Conservation (phyloP, 306 rosid species). For the Sesbania bispinosa region DNA sequence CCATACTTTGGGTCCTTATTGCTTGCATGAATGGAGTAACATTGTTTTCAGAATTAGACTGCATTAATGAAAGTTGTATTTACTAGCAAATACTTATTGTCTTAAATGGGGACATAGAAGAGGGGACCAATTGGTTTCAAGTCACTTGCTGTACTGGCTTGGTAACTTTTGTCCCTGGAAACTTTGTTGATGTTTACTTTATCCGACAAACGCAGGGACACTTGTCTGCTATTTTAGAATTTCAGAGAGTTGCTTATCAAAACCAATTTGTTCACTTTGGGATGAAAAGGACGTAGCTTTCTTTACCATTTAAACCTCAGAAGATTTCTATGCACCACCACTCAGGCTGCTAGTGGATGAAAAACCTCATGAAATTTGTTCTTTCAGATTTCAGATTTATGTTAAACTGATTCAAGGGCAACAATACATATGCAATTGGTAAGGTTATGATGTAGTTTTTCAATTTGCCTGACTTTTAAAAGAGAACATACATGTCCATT, state of each 20-base stretch:
- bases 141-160: conserved; percentile 63
- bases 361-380: conserved; percentile 39
- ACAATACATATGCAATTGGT: not conserved
- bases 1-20: conserved; percentile 22
- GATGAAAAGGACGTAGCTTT: conserved; percentile 42
- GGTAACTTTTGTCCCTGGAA: conserved; percentile 54
- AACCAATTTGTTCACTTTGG: conserved; percentile 29
- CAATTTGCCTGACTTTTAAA: conserved; percentile 20
- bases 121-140: conserved; percentile 78
- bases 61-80: conserved; percentile 68
- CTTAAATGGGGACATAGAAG: conserved; percentile 49
- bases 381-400: conserved; percentile 28
- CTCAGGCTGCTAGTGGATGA: conserved; percentile 59
- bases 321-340: conserved; percentile 43
- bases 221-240: conserved; percentile 50
- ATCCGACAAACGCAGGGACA: conserved; percentile 66
- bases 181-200: conserved; percentile 57
- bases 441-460: conserved; percentile 22
- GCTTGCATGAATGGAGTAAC: conserved; percentile 42
- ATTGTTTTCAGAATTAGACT: conserved; percentile 45
- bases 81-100: conserved; percentile 50
- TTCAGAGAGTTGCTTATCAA: conserved; percentile 18
- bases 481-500: not conserved
- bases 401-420: conserved; percentile 33
- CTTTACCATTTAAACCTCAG: conserved; percentile 1